Conservation (phyloP, 2,329 filamentous ascomycete species). For the Claviceps maximensis region DNA sequence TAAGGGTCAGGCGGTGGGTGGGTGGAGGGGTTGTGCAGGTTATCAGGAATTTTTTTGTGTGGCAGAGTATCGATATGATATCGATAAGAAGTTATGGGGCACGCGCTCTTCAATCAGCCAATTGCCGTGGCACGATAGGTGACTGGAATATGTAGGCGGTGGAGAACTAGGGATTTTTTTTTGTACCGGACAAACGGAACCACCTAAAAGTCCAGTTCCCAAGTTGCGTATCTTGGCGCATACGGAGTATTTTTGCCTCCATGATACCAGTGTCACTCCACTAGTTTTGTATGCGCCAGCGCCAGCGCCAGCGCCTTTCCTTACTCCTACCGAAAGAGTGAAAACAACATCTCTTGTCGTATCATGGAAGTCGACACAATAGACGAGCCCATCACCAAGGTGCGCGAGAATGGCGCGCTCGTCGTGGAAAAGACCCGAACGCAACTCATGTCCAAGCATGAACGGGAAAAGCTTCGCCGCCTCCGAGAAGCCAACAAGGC, state of each 20-base stretch:
- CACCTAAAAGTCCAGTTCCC: not conserved
- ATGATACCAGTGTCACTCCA: not conserved
- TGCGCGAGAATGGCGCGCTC: conserved; percentile 39
- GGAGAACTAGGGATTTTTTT: conserved; percentile 22
- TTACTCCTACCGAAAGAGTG: not conserved
- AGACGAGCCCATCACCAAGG: conserved; percentile 21
- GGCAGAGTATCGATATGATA: conserved; percentile 21
- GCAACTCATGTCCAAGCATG: conserved; percentile 37
- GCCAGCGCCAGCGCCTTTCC: no score
- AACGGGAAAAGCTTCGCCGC: conserved; percentile 37
- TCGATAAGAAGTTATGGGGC: conserved; percentile 6
- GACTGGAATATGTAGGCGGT: conserved; percentile 11
- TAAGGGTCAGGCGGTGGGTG: conserved; percentile 6
- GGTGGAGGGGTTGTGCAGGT: conserved; percentile 24
- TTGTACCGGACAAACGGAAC: conserved; percentile 1
- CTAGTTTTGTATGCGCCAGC: not conserved
- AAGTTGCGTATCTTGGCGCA: not conserved
- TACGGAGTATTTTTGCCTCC: not conserved
- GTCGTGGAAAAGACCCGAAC: conserved; percentile 35
- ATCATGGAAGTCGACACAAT: conserved; percentile 26
- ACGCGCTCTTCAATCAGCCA: conserved; percentile 8
- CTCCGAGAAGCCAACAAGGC: conserved; percentile 52
- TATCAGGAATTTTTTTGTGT: conserved; percentile 27
- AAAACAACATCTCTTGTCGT: conserved; percentile 1
- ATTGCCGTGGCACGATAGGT: conserved; percentile 16